Base-by-base conservation (phyloP, 1,284 basidiomycete species). In the Stereum hirsutum region DNA sequence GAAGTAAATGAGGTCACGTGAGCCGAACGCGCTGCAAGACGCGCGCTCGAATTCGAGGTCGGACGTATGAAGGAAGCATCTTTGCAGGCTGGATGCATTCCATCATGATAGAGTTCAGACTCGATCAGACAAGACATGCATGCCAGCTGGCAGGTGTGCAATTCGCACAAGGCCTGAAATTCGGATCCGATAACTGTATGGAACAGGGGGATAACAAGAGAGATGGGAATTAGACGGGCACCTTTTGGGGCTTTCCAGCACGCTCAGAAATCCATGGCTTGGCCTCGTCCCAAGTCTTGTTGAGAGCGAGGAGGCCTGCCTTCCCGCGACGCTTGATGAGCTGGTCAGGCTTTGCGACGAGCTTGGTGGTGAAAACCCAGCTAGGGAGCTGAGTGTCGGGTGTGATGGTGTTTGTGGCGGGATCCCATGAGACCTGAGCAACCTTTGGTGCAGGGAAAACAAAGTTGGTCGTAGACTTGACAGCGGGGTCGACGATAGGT, bases 311-410 rank as follows among this genome's bases (percentile, higher is more conserved):
- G 21, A 99, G 78, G 53, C 95, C 95, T 25, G 93, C 92, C 79
- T 99, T 99, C 57, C 96, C 96, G 55, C 96, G 87, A 57, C 95
- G 89, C 75, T 99, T 99, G 80, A 99, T 98, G 64, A 99, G 85
- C 71, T 98, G 94, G 71, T 99, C 96, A 40, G 89, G 89, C 68
- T 95, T 93, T 23, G 81, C 88, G 58, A 95, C 90, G 60, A 94
- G 87, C 73, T 92, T 91, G 55, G 81, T 74, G 58, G 70, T 75
- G 70, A 83, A 83, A 45, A 98, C 89, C 94, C 94, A 91, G 51
- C 74, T 64, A 37, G 87, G 88, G 48, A 92, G 73, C 57, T 79
- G 72, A 41, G 67, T 72, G 51, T 86, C 86, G 44, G 90, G 78
- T 31, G 87, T 89, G 71, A 96, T 81, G 25, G 81, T 66, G 58